A percentile compares a stretch with the other conserved stretches of the same genome.
These are phyloP conservation scores for Aspergillus uvarum DNA, from an alignment of 2,329 filamentous ascomycete genomes.

Conservation along the genomic window DNA sequence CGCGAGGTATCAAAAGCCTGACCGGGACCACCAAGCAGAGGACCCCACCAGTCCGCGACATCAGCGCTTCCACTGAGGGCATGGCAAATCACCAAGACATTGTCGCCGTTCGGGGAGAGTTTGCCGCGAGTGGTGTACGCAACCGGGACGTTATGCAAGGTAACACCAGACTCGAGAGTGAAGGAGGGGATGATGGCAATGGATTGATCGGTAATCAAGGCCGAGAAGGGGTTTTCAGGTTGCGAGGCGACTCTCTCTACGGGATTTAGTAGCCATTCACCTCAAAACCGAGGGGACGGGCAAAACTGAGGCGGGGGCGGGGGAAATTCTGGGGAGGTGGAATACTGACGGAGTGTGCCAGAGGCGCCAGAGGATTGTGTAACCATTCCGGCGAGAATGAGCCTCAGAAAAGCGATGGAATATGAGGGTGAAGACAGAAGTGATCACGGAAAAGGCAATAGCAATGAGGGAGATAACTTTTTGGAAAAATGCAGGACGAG, in stretches of 20 bases:
- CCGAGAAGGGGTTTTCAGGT: constrained; percentile 86
- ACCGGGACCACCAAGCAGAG: constrained; percentile 53
- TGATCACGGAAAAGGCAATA: not conserved
- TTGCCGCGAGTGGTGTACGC: constrained; percentile 64
- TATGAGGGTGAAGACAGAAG: not conserved
- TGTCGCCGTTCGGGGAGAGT: constrained; percentile 57
- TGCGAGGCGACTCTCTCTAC: constrained; percentile 60
- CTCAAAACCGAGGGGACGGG: not conserved
- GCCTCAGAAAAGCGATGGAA: not conserved
- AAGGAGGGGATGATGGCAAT: constrained; percentile 86
- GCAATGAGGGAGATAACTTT: not conserved
- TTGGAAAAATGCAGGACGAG: not conserved
- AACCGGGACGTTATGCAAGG: constrained; percentile 70
- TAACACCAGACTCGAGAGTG: constrained; percentile 87
- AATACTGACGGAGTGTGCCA: constrained; percentile 41
- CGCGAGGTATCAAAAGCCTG: constrained; percentile 55
- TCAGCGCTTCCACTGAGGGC: constrained; percentile 57
- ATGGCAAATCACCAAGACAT: constrained; percentile 63
- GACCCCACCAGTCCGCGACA: constrained; percentile 58
- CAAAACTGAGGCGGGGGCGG: constrained; percentile 6
- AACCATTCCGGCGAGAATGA: constrained; percentile 22
- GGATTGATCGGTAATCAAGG: constrained; percentile 82
- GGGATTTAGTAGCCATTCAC: constrained; percentile 54
- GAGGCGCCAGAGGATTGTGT: constrained; percentile 22
- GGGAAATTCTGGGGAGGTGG: constrained; percentile 39